These are phyloP conservation scores for Perkinsus marinus DNA, from an alignment of 169 alveolate genomes.

Conservation along the genomic window DNA sequence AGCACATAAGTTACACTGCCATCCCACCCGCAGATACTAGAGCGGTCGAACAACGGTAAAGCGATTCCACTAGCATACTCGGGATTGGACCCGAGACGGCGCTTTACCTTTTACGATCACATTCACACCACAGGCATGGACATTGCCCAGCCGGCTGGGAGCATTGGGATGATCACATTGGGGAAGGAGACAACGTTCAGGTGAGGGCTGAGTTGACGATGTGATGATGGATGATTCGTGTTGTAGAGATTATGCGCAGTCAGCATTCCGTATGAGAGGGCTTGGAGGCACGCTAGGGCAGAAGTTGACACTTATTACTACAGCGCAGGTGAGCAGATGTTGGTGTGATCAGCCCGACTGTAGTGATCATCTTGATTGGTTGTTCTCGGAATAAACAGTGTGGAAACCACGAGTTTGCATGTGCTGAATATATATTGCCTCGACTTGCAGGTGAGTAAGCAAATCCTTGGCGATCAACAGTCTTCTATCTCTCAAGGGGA, in stretches of 20 bases:
- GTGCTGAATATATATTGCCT: too few relatives aligned
- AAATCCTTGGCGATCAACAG: too few relatives aligned
- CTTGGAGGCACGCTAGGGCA: conserved; percentile 11
- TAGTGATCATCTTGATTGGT: too few relatives aligned
- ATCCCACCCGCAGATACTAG: too few relatives aligned
- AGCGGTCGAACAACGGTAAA: background rate
- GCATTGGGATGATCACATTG: conserved; percentile 63
- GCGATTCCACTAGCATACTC: conserved; percentile 58
- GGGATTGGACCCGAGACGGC: conserved; percentile 55
- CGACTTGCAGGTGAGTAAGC: too few relatives aligned
- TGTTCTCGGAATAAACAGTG: too few relatives aligned
- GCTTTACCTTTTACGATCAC: conserved; percentile 79
- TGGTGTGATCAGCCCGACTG: too few relatives aligned
- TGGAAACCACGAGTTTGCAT: too few relatives aligned
- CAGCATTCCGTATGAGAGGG: conserved; percentile 74
- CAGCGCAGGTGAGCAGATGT: background rate
- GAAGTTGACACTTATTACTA: background rate
- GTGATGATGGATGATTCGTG: background rate
- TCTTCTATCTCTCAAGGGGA: too few relatives aligned
- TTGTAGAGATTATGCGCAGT: conserved; percentile 71
- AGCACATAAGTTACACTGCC: too few relatives aligned
- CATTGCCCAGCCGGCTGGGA: conserved; percentile 69
- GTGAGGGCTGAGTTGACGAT: too few relatives aligned
- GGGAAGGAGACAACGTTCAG: conserved; percentile 65
- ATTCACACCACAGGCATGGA: conserved; percentile 75